These are phyloP conservation scores for Eucalyptus erythrocorys DNA, from an alignment of 345 rosid genomes.

Conservation along the genomic window DNA sequence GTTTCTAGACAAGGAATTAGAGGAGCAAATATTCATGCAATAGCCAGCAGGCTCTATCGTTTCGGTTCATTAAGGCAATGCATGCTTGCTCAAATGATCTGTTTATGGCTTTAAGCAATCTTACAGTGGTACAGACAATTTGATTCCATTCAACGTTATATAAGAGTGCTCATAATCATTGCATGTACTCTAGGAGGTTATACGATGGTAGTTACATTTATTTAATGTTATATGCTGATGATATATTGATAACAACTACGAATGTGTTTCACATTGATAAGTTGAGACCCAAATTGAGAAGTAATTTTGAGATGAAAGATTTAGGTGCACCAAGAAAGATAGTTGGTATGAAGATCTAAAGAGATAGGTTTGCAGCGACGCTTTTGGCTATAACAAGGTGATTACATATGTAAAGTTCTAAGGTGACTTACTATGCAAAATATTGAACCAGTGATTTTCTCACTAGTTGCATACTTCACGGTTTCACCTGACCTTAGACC, in stretches of 20 bases:
- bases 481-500: neutral
- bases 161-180: neutral
- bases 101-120: too few relatives aligned
- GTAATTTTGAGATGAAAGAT: too few relatives aligned
- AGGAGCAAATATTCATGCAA: neutral
- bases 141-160: neutral
- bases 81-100: too few relatives aligned
- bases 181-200: too few relatives aligned
- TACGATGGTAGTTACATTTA: too few relatives aligned
- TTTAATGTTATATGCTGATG: too few relatives aligned
- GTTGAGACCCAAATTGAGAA: too few relatives aligned
- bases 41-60: neutral
- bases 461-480: neutral
- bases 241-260: too few relatives aligned
- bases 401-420: too few relatives aligned
- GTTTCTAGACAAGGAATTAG: neutral
- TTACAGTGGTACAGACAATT: neutral
- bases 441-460: rapidly evolving
- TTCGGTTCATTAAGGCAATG: too few relatives aligned
- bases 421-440: neutral
- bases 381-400: too few relatives aligned
- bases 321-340: rapidly evolving
- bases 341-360: rapidly evolving
- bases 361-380: rapidly evolving
- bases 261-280: too few relatives aligned